Evolutionary conservation across 352 stramenopile species (phyloP).

Genomic region (Phytophthora hybrid): DNA sequence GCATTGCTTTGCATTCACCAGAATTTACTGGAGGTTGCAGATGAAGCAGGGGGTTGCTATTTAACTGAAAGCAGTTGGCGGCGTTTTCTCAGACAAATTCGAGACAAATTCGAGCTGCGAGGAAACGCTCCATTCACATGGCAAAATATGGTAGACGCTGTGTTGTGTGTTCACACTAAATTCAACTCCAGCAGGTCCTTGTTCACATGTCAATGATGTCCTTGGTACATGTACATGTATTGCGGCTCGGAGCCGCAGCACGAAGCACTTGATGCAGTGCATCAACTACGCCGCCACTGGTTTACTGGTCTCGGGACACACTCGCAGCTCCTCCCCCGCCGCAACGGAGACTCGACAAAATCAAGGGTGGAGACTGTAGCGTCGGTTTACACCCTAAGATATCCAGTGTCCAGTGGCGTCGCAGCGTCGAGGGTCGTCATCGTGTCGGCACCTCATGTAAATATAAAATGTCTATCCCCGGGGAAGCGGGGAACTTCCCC

Average conservation of each 20-base stretch:
- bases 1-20: conserved; percentile 16
- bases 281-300: background rate
- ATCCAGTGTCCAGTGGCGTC: background rate
- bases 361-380: background rate
- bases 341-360: background rate
- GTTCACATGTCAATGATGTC: too few species aligned
- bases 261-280: background rate
- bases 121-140: background rate
- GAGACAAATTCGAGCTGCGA: background rate
- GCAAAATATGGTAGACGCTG: background rate
- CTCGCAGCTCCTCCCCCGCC: background rate
- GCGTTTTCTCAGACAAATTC: conserved; percentile 1
- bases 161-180: background rate
- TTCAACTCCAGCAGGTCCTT: too few species aligned
- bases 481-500: too few species aligned
- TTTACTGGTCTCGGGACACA: background rate
- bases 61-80: conserved; percentile 22
- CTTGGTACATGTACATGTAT: too few species aligned
- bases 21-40: conserved; percentile 33
- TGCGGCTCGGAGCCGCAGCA: too few species aligned
- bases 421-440: background rate
- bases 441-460: background rate
- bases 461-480: too few species aligned
- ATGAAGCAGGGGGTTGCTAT: conserved; percentile 14
- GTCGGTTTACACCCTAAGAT: background rate